phyloP scores from a whole-genome alignment of 2,329 filamentous ascomycete species.

The Chrysosphaeria jannelii region DNA sequence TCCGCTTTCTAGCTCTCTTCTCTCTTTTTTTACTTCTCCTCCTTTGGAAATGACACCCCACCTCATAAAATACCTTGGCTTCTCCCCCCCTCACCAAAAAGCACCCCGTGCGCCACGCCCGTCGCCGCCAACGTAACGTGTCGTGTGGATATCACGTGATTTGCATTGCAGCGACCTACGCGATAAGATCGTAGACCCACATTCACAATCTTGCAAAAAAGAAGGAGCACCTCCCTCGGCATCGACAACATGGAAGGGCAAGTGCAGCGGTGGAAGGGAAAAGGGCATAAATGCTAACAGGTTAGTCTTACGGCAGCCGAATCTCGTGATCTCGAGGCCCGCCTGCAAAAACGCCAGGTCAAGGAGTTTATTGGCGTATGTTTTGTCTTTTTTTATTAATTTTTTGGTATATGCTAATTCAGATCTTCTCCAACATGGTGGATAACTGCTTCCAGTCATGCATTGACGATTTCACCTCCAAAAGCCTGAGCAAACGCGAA shows the following conservation, averaged over 20 bases:
- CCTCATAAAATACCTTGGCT: no score
- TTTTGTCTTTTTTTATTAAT: conserved; percentile 7
- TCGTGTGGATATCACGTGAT: no score
- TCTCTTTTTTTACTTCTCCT: no score
- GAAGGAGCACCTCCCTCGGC: no score
- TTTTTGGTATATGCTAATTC: conserved; percentile 1
- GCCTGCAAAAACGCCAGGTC: conserved; percentile 95
- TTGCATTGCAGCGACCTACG: no score
- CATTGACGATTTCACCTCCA: conserved; percentile 95
- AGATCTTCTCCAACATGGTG: conserved; percentile 37
- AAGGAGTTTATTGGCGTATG: conserved; percentile 95
- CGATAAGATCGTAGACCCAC: background rate
- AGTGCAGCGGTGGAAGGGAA: background rate
- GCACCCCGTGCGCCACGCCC: no score
- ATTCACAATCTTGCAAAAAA: background rate
- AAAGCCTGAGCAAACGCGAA: conserved; percentile 67
- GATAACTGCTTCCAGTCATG: conserved; percentile 89
- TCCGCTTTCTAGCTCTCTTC: no score
- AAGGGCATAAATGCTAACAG: no score
- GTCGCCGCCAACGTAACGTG: no score
- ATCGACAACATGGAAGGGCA: conserved; percentile 5
- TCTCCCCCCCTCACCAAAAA: no score
- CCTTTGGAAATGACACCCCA: no score
- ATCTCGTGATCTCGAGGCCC: conserved; percentile 65
- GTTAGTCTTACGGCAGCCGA: conserved; percentile 4